Conservation (phyloP, 1,139 yeast species). For the Suhomyces terraborum region DNA sequence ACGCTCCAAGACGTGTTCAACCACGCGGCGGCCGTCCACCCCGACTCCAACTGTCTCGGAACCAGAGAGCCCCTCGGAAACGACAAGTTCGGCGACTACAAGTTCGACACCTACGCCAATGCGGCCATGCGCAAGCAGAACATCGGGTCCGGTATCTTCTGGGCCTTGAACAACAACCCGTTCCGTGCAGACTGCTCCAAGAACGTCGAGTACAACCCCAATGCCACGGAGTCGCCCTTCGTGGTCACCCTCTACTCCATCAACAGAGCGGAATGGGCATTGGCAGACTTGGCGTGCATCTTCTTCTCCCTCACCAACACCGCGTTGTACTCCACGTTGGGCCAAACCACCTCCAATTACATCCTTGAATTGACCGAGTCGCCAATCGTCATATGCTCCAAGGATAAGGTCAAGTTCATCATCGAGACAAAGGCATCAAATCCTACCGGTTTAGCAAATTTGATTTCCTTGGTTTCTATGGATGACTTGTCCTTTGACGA, state of each 20-base stretch:
- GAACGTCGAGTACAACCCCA: slow-evolving; percentile 25
- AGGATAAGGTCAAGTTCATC: slow-evolving; percentile 47
- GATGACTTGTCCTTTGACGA: slow-evolving; percentile 41
- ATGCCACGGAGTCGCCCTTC: slow-evolving; percentile 36
- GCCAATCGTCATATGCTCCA: slow-evolving; percentile 55
- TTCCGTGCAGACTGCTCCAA: slow-evolving; percentile 34
- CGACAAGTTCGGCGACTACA: slow-evolving; percentile 48
- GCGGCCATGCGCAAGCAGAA: slow-evolving; percentile 45
- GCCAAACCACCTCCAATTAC: slow-evolving; percentile 58
- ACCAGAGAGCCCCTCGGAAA: slow-evolving; percentile 40
- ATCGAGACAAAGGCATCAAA: slow-evolving; percentile 36
- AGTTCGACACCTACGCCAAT: slow-evolving; percentile 48
- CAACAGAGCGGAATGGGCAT: slow-evolving; percentile 60
- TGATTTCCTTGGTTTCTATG: slow-evolving; percentile 47
- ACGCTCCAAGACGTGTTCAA: slow-evolving; percentile 55
- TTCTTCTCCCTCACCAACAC: slow-evolving; percentile 55
- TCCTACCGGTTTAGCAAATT: slow-evolving; percentile 21
- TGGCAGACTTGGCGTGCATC: slow-evolving; percentile 61
- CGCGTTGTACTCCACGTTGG: slow-evolving; percentile 67
- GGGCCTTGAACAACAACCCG: slow-evolving; percentile 50
- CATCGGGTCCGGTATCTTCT: slow-evolving; percentile 67
- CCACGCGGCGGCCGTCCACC: slow-evolving; percentile 36
- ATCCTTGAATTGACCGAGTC: slow-evolving; percentile 58
- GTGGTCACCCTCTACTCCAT: slow-evolving; percentile 58
- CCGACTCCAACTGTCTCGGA: slow-evolving; percentile 53